Evolutionary conservation across 192 early-diverging fungal species (phyloP), one percentile per base, ranked within the genome.

Genomic region (Coemansia sp.): DNA sequence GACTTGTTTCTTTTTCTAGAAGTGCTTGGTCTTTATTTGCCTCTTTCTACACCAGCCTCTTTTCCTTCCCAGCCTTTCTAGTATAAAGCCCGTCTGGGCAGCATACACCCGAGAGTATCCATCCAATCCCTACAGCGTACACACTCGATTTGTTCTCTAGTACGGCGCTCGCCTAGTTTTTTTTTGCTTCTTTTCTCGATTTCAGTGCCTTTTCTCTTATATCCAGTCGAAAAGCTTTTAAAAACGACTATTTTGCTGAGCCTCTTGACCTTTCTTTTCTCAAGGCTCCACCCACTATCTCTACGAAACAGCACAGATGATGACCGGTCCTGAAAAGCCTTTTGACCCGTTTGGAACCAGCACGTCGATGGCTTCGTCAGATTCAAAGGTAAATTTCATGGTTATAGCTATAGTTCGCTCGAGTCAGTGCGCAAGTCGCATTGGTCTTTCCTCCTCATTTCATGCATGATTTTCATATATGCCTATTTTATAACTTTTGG

Each of bases 311-410:
- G 18, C 40, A 48, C 71, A 43, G 26, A 74, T 71, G 71, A 79
- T 79, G 77, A 70, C 77, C 33, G 77, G 71, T 59, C 72, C 77
- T n/a, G 64, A 61, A 59, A 67, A 66, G 30, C 63, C 68, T 21
- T 79, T 79, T 66, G 71, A 79, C 77, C 77, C 77, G 23, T 79
- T 79, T 58, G 68, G 77, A 60, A 67, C 58, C 35, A 37, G 48
- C 15, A 42, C 62, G 29, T 51, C 75, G 21, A 20, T 58, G 51
- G 61, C 63, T 7, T 46, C 45, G 33, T 59, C 68, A 16, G 77
- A 74, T 30, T 25, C 64, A 74, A 70, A 73, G 71, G 77, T 79
- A 79, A 61, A 51, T 51, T 51, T 13, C 48, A 51, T 26, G 48
- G 48, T 51, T 51, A 51, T 2, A 26, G 20, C 18, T 46, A n/a